These are phyloP conservation scores for Xylariales sp. DNA, from an alignment of 2,329 filamentous ascomycete species.

Conservation along the genomic window DNA sequence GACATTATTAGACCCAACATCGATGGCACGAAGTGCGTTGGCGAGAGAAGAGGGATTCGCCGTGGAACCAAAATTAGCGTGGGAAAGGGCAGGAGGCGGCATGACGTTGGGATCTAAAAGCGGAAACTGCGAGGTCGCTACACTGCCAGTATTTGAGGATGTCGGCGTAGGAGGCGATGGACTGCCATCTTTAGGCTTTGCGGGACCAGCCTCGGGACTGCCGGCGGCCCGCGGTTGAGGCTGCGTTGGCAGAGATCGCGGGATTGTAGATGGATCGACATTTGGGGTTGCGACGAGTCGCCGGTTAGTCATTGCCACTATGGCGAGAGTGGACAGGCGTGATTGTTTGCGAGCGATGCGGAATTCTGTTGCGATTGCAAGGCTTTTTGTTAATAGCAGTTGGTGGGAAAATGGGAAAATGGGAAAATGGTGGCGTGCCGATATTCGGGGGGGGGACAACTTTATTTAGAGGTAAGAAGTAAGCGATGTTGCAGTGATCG, in stretches of 20 bases:
- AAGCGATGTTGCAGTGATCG: slow-evolving; percentile 6
- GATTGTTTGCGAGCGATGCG: slow-evolving; percentile 46
- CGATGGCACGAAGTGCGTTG: slow-evolving; percentile 56
- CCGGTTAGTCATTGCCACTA: slow-evolving; percentile 51
- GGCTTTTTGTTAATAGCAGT: slow-evolving; percentile 34
- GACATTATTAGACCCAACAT: slow-evolving; percentile 53
- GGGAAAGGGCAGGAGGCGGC: slow-evolving; percentile 45
- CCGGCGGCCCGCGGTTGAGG: slow-evolving; percentile 33
- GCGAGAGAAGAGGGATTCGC: slow-evolving; percentile 54
- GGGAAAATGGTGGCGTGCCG: slow-evolving; percentile 32
- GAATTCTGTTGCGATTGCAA: slow-evolving; percentile 42
- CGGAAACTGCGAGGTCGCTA: slow-evolving; percentile 34
- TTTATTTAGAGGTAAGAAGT: not conserved
- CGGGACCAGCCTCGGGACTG: slow-evolving; percentile 31
- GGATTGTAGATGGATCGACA: slow-evolving; percentile 37
- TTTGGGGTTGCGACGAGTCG: slow-evolving; percentile 41
- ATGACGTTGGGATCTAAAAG: slow-evolving; percentile 38
- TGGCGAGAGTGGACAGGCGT: slow-evolving; percentile 48
- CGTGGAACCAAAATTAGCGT: slow-evolving; percentile 46
- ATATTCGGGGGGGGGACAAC: slow-evolving; percentile 35
- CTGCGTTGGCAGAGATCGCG: slow-evolving; percentile 44
- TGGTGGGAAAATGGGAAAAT: slow-evolving; percentile 19
- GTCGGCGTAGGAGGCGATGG: slow-evolving; percentile 43
- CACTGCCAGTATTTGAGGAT: slow-evolving; percentile 40
- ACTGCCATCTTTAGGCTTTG: slow-evolving; percentile 35